A percentile compares a stretch with the other conserved stretches of the same genome.
Evolutionary conservation across 805 yeast genomes (phyloP).

Genomic region (Dipodascus geniculatus): DNA sequence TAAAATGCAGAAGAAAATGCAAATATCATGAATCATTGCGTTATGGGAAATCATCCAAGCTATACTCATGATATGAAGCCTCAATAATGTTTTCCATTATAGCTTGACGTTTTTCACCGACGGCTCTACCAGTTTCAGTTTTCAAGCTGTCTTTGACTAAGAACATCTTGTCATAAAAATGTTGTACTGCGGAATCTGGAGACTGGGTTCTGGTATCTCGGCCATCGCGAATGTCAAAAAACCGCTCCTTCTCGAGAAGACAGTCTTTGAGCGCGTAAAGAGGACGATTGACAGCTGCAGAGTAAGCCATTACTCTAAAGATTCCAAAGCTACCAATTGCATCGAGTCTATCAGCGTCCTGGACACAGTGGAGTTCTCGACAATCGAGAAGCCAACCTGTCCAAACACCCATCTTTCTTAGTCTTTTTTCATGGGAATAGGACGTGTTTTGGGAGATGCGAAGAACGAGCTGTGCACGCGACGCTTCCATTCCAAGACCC

Average conservation of each 20-base stretch:
- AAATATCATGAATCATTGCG: no score
- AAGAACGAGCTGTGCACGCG: constrained; percentile 1
- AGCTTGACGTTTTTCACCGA: constrained; percentile 16
- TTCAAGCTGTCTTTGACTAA: constrained; percentile 19
- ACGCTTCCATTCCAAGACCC: neutral
- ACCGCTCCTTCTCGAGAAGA: constrained; percentile 4
- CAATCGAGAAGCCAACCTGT: constrained; percentile 23
- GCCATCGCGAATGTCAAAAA: neutral
- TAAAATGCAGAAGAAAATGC: neutral
- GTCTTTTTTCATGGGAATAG: constrained; percentile 18
- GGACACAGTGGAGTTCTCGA: constrained; percentile 25
- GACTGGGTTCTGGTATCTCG: neutral
- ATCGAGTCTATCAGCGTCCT: constrained; percentile 31
- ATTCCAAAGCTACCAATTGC: constrained; percentile 29
- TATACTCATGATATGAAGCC: constrained; percentile 10
- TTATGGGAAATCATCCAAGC: constrained; percentile 4
- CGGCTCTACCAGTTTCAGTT: constrained; percentile 16
- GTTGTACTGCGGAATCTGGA: constrained; percentile 13
- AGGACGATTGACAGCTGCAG: constrained; percentile 20
- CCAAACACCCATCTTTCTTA: constrained; percentile 18
- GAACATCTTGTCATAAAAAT: constrained; percentile 25
- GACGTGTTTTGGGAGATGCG: constrained; percentile 19
- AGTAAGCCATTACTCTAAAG: constrained; percentile 25
- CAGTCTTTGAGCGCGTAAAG: constrained; percentile 11
- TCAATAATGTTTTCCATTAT: constrained; percentile 16